A percentile compares a stretch with the other conserved stretches of the same genome.
These are phyloP conservation scores for Argentina anserina DNA, from an alignment of 306 rosid species.

Conservation along the genomic window DNA sequence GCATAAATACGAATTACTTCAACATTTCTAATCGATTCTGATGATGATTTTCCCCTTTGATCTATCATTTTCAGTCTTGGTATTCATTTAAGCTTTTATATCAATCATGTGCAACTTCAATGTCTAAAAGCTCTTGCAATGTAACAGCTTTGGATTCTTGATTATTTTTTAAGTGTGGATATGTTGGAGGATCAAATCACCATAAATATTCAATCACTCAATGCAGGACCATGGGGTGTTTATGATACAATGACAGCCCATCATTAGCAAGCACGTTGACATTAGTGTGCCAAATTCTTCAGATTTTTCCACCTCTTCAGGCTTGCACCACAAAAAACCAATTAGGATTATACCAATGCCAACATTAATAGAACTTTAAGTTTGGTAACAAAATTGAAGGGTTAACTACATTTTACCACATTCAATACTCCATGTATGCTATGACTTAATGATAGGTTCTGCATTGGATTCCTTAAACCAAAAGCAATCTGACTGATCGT, in stretches of 20 bases:
- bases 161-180: not conserved
- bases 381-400: not conserved
- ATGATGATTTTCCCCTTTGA: not conserved
- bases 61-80: not conserved
- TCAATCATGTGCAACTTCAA: not conserved
- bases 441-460: not conserved
- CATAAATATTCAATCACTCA: not conserved
- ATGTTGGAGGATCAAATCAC: slow-evolving; percentile 1
- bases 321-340: not conserved
- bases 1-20: not conserved
- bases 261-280: not conserved
- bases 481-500: not conserved
- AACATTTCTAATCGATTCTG: not conserved
- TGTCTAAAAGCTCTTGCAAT: not conserved
- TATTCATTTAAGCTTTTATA: not conserved
- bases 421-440: not conserved
- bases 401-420: not conserved
- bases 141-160: slow-evolving; percentile 1
- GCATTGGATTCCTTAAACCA: not conserved
- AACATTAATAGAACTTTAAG: not conserved
- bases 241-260: slow-evolving; percentile 6
- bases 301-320: not conserved
- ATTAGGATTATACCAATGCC: not conserved
- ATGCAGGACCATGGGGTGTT: slow-evolving; percentile 1
- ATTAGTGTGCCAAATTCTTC: slow-evolving; percentile 1